These are phyloP conservation scores for Colletotrichum spaethianum DNA, from an alignment of 2,329 filamentous ascomycete species.

Conservation along the genomic window DNA sequence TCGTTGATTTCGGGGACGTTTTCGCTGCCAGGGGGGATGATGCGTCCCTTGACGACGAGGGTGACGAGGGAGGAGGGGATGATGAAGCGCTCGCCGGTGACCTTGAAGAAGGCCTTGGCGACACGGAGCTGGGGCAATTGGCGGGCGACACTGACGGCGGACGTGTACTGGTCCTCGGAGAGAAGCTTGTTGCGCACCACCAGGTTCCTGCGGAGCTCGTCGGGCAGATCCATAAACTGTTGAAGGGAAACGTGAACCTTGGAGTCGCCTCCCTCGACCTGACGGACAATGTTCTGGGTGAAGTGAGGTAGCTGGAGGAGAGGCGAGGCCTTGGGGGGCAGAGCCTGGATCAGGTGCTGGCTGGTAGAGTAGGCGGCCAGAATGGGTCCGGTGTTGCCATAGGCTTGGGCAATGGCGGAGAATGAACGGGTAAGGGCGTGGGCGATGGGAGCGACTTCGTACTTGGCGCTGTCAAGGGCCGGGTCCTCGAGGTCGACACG, in stretches of 20 bases:
- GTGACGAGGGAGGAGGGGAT: slow-evolving; percentile 94
- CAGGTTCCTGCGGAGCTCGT: slow-evolving; percentile 79
- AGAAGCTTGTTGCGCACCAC: slow-evolving; percentile 80
- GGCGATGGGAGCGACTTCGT: slow-evolving; percentile 89
- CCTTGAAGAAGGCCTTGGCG: slow-evolving; percentile 98
- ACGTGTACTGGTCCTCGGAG: slow-evolving; percentile 81
- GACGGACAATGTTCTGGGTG: slow-evolving; percentile 75
- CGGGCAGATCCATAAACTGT: slow-evolving; percentile 88
- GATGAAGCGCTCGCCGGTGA: slow-evolving; percentile 92
- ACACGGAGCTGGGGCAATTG: slow-evolving; percentile 89
- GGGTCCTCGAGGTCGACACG: slow-evolving; percentile 87
- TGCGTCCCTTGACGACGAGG: slow-evolving; percentile 93
- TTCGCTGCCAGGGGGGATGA: slow-evolving; percentile 87
- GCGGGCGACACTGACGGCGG: slow-evolving; percentile 81
- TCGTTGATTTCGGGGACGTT: slow-evolving; percentile 82
- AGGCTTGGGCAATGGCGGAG: slow-evolving; percentile 88
- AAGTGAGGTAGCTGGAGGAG: slow-evolving; percentile 94
- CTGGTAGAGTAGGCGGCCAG: slow-evolving; percentile 85
- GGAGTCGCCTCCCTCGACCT: slow-evolving; percentile 78
- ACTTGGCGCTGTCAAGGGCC: slow-evolving; percentile 86
- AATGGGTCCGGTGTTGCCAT: slow-evolving; percentile 85
- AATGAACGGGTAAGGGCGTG: slow-evolving; percentile 89
- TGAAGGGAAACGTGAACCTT: slow-evolving; percentile 85
- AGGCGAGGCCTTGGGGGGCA: slow-evolving; percentile 86
- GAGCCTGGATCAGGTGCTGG: slow-evolving; percentile 91